phyloP scores from a whole-genome alignment of 1,284 basidiomycete genomes.

The Trichosporon inkin region DNA sequence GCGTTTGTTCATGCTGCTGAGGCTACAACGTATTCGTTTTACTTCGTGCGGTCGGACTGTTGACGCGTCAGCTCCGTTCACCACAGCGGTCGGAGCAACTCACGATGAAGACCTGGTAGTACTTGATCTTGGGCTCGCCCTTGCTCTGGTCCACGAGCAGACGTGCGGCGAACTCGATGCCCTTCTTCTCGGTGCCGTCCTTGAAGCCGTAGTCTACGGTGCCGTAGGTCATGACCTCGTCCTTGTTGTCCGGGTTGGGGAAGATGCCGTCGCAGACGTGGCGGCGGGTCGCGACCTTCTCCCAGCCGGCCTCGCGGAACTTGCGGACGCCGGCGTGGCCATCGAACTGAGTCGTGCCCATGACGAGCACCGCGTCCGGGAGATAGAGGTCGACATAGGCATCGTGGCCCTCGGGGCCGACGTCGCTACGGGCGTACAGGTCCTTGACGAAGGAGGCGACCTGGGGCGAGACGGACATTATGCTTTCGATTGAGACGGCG shows the following conservation, averaged over 20 bases:
- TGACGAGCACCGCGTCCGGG: conserved; percentile 25
- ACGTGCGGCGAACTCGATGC: conserved; percentile 27
- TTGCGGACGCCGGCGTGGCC: conserved; percentile 24
- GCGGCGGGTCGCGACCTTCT: conserved; percentile 25
- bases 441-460: conserved; percentile 24
- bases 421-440: conserved; percentile 30
- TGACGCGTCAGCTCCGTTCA: too few relatives aligned
- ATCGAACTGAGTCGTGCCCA: conserved; percentile 29
- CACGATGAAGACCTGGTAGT: conserved; percentile 38
- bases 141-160: conserved; percentile 21
- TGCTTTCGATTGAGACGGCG: conserved; percentile 4
- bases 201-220: conserved; percentile 32
- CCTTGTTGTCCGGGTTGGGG: conserved; percentile 9
- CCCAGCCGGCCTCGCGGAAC: conserved; percentile 30
- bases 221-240: conserved; percentile 29
- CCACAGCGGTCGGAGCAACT: conserved; percentile 14
- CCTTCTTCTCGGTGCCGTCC: conserved; percentile 25
- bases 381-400: conserved; percentile 29
- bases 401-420: conserved; percentile 23
- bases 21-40: too few relatives aligned
- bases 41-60: too few relatives aligned
- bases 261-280: conserved; percentile 30
- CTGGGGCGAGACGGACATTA: conserved; percentile 22
- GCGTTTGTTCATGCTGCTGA: too few relatives aligned
- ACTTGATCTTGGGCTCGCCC: conserved; percentile 26